Evolutionary conservation across 768 basidiomycete genomes (phyloP), one percentile per base, ranked within the genome.

Genomic region (Mycena latifolia): DNA sequence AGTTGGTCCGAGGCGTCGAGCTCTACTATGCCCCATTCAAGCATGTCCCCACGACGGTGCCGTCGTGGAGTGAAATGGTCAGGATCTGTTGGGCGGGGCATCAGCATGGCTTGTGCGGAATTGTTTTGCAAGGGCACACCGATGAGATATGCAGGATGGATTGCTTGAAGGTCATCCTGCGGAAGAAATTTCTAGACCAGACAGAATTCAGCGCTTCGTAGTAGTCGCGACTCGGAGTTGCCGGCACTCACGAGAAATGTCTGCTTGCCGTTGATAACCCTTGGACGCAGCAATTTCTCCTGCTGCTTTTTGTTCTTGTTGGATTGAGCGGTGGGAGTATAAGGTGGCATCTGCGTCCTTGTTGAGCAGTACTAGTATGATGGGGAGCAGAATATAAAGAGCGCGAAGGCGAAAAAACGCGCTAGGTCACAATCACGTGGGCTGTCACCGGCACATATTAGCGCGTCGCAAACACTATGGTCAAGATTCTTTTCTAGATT

Each of bases 1-100:
- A 51, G 28, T 15, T 43, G 2, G 4, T n/a, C 31, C 11, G 63
- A 52, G 28, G 4, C 2, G 14, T 64, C 63, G 28, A 50, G 63
- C n/a, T 64, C 63, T 12, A 64, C 43, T 18, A 64, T 64, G 7
- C 63, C 63, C 63, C 63, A 64, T 7, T 50, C 55, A 25, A 64
- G 29, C 56, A 53, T 64, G 31, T 64, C 63, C 1, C 63, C 63
- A 9, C 55, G 39, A 46, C 28, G 55, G 37, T 64, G 63, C 22
- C 63, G 48, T 53, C 63, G 48, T 15, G 63, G 63, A 29, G 35
- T 46, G 41, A 57, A 64, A 45, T 43, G 22, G 39, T 55, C 33
- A 27, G 63, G 63, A 18, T 64, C 63, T 64, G 48, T n/a, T 25
- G 2, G 8, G 14, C 14, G 33, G 17, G 5, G 15, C 22, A 18